A percentile compares a stretch with the other conserved stretches of the same genome.
Evolutionary conservation across 208 protist species (phyloP).

Genomic region (Trypanosoma brucei): DNA sequence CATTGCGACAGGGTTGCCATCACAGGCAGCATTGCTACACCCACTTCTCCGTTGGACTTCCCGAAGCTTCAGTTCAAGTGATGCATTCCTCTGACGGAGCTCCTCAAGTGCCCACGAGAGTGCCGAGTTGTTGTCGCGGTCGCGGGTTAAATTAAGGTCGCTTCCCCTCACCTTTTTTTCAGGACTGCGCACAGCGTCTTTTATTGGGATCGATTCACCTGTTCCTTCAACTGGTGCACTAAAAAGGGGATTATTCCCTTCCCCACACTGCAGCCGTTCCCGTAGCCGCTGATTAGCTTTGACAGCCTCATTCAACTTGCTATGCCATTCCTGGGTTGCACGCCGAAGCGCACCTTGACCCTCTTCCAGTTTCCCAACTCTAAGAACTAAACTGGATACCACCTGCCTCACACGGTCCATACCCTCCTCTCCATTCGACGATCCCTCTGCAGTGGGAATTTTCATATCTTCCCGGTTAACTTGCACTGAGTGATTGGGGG

Average conservation of each 20-base stretch:
- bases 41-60: neutral
- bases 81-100: constrained; percentile 44
- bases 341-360: constrained; percentile 22
- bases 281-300: constrained; percentile 9
- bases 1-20: neutral
- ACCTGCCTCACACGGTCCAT: neutral
- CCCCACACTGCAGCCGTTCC: constrained; percentile 3
- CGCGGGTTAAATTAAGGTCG: neutral
- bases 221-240: neutral
- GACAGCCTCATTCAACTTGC: constrained; percentile 1
- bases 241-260: neutral
- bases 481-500: no score
- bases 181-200: neutral
- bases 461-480: neutral
- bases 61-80: constrained; percentile 35
- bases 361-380: constrained; percentile 36
- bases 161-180: neutral
- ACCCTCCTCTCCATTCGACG: neutral
- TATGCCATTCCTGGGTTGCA: constrained; percentile 17
- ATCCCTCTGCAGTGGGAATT: neutral
- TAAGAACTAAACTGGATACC: constrained; percentile 19
- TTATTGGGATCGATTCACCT: neutral
- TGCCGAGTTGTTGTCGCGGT: neutral
- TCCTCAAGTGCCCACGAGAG: constrained; percentile 30
- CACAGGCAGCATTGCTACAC: neutral